Conservation (phyloP, 768 basidiomycete genomes). For the Dentipellis sp. region DNA sequence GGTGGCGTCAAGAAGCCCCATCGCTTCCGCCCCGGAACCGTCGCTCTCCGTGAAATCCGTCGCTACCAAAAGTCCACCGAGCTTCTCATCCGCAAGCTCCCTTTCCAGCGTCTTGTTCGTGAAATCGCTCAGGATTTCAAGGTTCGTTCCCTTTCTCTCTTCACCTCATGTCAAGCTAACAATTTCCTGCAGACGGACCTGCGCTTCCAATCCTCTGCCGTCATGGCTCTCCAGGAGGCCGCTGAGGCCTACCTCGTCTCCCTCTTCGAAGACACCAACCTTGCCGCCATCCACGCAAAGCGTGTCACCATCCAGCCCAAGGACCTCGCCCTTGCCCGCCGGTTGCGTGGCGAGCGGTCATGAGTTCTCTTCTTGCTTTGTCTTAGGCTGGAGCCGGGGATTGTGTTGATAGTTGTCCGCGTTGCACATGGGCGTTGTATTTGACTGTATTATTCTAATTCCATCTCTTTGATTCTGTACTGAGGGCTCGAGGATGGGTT, state of each 20-base stretch:
- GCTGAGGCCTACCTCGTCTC: constrained; percentile 38
- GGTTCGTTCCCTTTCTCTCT: constrained; percentile 18
- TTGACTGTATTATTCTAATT: constrained; percentile 17
- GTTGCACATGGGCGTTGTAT: constrained; percentile 7
- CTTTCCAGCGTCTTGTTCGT: constrained; percentile 57
- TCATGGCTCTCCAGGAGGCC: constrained; percentile 54
- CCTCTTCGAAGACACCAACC: constrained; percentile 38
- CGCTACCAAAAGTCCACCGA: constrained; percentile 32
- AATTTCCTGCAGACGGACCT: constrained; percentile 32
- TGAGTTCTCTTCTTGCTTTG: constrained; percentile 10
- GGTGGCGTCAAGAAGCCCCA: constrained; percentile 61
- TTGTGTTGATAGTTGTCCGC: not conserved
- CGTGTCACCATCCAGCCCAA: constrained; percentile 48
- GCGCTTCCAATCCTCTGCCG: constrained; percentile 58
- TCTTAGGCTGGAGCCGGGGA: not conserved
- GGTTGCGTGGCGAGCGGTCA: constrained; percentile 37
- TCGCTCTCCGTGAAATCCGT: constrained; percentile 29
- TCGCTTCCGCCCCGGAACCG: constrained; percentile 30
- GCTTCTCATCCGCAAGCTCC: constrained; percentile 39
- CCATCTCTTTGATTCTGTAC: not conserved
- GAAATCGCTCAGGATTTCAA: constrained; percentile 64
- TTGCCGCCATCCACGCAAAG: constrained; percentile 46
- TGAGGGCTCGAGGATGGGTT: not conserved
- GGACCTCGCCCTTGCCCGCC: constrained; percentile 40
- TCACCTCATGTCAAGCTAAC: not conserved